Base-by-base conservation (phyloP, 2,329 filamentous ascomycete genomes). In the Myriosclerotinia curreyana region DNA sequence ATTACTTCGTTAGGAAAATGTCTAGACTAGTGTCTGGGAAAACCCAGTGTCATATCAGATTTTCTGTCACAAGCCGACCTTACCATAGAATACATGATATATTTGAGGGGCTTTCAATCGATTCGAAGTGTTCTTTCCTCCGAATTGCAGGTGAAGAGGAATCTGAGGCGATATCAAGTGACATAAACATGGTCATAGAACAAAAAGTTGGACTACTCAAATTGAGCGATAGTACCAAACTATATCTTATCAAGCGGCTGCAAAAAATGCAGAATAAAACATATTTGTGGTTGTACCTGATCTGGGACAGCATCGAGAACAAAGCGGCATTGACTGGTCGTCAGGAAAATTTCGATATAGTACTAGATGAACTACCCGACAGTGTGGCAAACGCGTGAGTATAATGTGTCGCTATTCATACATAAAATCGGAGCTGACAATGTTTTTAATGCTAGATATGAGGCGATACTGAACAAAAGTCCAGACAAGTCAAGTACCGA, bases 211-310 rank as follows among this genome's bases (percentile, higher is more conserved):
- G 31, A 20, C 22, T 51, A 3, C 6, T 6, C 28, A 28, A 51
- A 11, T 25, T 54, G 22, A 5, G 5, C 17, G 25, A 46, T 2
- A 17, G 20, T n/a, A 14, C n/a, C 12, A 60, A 60, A 28, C 12
- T 15, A 14, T 15, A 44, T 20, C 11, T 60, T 5, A 17, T 14
- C 5, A 17, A 20, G 5, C 42, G 50, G 5, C n/a, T 62, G 22
- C 50, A 20, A 31, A 14, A 14, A 55, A 55, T 62, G 20, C 1
- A 46, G 28, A 7, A 49, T 25, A 49, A 54, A 36, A 66, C 64
- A 6, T 66, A 66, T 52, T 54, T 60, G 22, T 66, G 64, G 64
- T 28, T 66, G n/a, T 49, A 63, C 36, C 42, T 66, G 3, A 51
- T 64, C 34, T 49, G 63, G 36, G 14, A 50, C 9, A 49, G 50